Evolutionary conservation across 2,329 filamentous ascomycete species (phyloP), one percentile per base, ranked within the genome.

Genomic region (Aureobasidium melanogenum): DNA sequence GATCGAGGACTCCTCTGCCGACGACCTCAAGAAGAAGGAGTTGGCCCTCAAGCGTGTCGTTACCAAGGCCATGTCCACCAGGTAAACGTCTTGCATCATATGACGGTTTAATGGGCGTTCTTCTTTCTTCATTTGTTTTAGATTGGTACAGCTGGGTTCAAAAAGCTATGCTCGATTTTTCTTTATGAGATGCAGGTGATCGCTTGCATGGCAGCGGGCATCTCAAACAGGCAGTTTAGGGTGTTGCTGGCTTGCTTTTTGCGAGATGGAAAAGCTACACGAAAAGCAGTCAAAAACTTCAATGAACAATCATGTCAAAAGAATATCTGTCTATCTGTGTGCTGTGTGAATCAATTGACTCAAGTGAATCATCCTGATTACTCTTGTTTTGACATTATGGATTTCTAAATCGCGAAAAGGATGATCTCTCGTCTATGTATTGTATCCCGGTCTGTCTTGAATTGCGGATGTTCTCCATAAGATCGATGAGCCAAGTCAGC

Each of bases 21-120:
- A 99, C 71, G 94, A 99, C 75, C 83, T 99, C 70, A 97, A 96
- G 90, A 97, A 97, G 91, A 96, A 97, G 88, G 94, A 99, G 84
- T 83, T 99, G 68, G 91, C 91, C 64, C 85, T 99, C 67, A 99
- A 97, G 91, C 85, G 94, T 74, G 85, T 96, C 70, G 92, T 99
- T 72, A 99, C 94, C 80, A 99, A 97, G 88, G 71, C 71, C 66
- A 73, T 73, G 71, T 71, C 70, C 57, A 73, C 71, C 66, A 67
- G 71, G 62, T 73, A 72, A 65, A 63, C 46, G 60, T 51, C 46
- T 62, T 58, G 62, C 44, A 59, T 60, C 50, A 28, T 38, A 43
- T 60, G 63, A 61, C 44, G 62, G 58, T 57, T 64, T 63, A 63
- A 63, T 60, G 63, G 59, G 60, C 62, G 60, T 64, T 63, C 51